These are phyloP conservation scores for Podila epicladia DNA, from an alignment of 192 early-diverging fungal species.

Conservation along the genomic window DNA sequence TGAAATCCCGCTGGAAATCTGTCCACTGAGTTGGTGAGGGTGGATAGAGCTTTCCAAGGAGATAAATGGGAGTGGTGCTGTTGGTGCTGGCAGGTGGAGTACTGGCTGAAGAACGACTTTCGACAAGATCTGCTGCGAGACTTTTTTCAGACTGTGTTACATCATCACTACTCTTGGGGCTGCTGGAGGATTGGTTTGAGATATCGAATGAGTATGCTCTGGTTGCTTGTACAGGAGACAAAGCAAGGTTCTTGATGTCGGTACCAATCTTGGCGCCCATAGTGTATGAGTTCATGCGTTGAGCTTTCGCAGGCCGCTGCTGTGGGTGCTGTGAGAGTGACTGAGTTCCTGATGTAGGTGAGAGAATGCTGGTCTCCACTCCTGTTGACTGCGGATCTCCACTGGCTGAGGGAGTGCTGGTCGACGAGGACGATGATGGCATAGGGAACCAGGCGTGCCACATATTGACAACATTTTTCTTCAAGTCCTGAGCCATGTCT, in stretches of 20 bases:
- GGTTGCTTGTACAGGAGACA: background rate
- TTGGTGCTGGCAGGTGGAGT: conserved; percentile 16
- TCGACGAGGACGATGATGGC: conserved; percentile 11
- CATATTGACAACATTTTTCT: conserved; percentile 50
- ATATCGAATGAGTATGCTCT: conserved; percentile 16
- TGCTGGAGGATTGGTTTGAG: background rate
- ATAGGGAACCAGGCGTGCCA: conserved; percentile 47
- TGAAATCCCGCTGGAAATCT: conserved; percentile 84
- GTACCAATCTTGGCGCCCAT: conserved; percentile 15
- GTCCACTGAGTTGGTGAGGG: conserved; percentile 45
- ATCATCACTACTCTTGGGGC: background rate
- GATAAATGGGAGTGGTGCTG: conserved; percentile 23
- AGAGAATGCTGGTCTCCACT: background rate
- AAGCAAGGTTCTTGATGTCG: background rate
- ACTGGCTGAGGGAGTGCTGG: background rate
- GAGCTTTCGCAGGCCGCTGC: conserved; percentile 17
- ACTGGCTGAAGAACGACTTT: conserved; percentile 20
- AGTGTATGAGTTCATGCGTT: conserved; percentile 37
- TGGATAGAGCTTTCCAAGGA: conserved; percentile 44
- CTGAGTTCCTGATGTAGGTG: conserved; percentile 30
- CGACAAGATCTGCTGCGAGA: conserved; percentile 21
- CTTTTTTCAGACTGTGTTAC: background rate
- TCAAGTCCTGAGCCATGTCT: conserved; percentile 48
- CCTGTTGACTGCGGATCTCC: conserved; percentile 2
- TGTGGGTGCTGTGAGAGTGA: conserved; percentile 28